Percentiles rank a stretch among this genome's conserved stretches.
phyloP scores from a whole-genome alignment of 345 rosid species.

The Rhizophora apiculata region DNA sequence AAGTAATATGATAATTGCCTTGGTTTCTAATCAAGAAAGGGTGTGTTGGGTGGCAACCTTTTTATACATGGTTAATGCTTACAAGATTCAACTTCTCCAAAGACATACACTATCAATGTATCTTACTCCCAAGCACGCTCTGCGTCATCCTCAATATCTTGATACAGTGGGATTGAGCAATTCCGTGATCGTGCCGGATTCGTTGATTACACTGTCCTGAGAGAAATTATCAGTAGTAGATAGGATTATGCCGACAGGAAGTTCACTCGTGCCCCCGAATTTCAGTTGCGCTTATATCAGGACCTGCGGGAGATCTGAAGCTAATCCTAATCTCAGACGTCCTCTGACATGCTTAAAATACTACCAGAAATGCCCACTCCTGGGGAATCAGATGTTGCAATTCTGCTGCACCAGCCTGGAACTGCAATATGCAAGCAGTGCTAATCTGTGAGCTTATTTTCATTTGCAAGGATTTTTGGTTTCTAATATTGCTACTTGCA shows the following conservation, averaged over 20 bases:
- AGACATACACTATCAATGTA: too few species aligned
- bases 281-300: too few species aligned
- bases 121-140: neutral
- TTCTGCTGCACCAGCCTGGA: neutral
- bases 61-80: too few species aligned
- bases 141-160: neutral
- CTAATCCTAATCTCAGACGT: neutral
- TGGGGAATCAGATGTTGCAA: conserved; percentile 1
- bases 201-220: too few species aligned
- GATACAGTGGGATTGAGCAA: neutral
- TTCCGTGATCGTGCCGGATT: too few species aligned
- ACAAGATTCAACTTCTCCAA: neutral
- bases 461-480: too few species aligned
- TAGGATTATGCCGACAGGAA: neutral
- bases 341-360: neutral
- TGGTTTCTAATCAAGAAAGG: neutral
- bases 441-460: neutral
- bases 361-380: neutral
- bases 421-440: neutral
- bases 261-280: neutral
- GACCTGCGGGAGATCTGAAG: too few species aligned
- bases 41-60: neutral
- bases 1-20: neutral
- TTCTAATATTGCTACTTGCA: too few species aligned
- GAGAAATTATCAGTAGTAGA: neutral